Base-by-base conservation (phyloP, 768 basidiomycete genomes). In the Lactarius deliciosus region DNA sequence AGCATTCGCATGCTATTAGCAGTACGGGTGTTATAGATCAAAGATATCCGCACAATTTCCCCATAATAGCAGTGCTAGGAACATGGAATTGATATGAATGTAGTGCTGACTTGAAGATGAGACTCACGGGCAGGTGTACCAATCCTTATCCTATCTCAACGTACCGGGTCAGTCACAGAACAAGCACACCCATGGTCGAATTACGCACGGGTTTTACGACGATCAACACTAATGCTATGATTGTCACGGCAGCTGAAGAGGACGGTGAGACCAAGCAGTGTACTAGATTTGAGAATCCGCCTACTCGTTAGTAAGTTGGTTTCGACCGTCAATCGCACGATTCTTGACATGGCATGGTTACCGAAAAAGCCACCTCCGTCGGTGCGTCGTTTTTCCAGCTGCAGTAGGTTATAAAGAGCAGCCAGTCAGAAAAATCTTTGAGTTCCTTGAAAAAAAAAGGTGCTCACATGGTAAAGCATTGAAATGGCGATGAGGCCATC, bases 41-140 rank as follows among this genome's bases (percentile, higher is more conserved):
- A 54, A 34, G 2, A 20, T 8, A n/a, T 5, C 5, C 65, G 11
- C 34, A 66, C 65, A 63, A 10, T 59, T 66, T 66, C 15, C 65
- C 65, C 5, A 66, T n/a, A 18, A 63, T n/a, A 43, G 57, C 57
- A 32, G 57, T 34, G 18, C 65, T 66, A n/a, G 11, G 50, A 22
- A 57, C 7, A 10, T 8, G n/a, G 2, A 32, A 28, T 20, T 7
- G 11, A 43, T 10, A 10, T 43, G 16, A 22, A 9, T 22, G 28
- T 45, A 11, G 34, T 16, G 15, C 11, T 11, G 25, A 61, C 22
- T 53, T 3, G 25, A 45, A 50, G 13, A 15, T 16, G 30, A 54
- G 16, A 63, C 57, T 8, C 36, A 66, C 61, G 65, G 57, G 57
- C 65, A 66, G 22, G 28, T n/a, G 32, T 15, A 66, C 61, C 61